Evolutionary conservation across 441 rosid species (phyloP), one percentile per base, ranked within the genome.

Genomic region (Biscutella laevigata): DNA sequence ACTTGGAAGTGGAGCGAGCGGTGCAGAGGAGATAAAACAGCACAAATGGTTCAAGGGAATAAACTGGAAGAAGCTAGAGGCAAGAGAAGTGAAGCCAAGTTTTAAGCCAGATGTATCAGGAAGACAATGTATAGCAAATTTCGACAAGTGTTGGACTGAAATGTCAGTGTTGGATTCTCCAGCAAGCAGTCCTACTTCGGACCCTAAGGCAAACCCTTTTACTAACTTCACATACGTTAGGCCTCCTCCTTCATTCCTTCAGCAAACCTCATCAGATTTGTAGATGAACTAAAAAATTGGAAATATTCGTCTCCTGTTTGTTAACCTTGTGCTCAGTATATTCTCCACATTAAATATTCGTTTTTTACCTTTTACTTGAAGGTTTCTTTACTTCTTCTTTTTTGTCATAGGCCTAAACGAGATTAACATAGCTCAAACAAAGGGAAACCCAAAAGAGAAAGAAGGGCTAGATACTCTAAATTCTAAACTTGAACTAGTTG

Each of bases 51-150:
- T 77, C 57, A 75, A 71, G 47, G 35, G 5, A 2, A 66, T 80
- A 59, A 77, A 80, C 57, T 77, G 83, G 86, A 80, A 47, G 73
- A 80, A 77, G 62, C 53, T 80, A 47, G 83, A 80, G 42, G 70
- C 67, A 0, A 64, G 86, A 71, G 79, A 72, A 39, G 64, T 71
- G 35, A 20, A 57, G 55, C 86, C 83, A 17, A 80, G 86, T 64
- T 80, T 80, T 50, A 66, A 61, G 14, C 83, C 81, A 3, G 71
- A 75, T 26, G 79, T 80, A 0, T 71, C 72, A 0, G 79, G 81
- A 60, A 65, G 64, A 39, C 77, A 66, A 5, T 80, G 86, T 52
- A 66, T 80, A 3, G 81, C 77, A 6, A 80, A 80, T 57, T 80
- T 80, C 5, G 86, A 77, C 59, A 78, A 71, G 46, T 59, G 70